phyloP scores from a whole-genome alignment of 306 rosid genomes.

The Carpinus fangiana region DNA sequence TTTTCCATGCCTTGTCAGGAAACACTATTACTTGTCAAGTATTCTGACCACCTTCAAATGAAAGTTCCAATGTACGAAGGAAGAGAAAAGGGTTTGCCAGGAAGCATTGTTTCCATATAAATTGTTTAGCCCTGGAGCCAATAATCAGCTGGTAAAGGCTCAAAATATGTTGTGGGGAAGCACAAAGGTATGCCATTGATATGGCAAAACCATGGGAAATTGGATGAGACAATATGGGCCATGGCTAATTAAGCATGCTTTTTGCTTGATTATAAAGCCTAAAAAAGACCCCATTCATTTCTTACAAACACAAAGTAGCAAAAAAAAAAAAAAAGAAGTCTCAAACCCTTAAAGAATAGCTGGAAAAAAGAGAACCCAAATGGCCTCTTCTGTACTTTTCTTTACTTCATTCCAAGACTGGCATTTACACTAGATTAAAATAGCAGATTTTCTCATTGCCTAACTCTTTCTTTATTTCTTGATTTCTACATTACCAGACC shows the following conservation, averaged over 20 bases:
- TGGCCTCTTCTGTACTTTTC: background rate
- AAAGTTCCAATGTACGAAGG: background rate
- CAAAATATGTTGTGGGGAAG: conserved; percentile 30
- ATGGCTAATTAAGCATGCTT: conserved; percentile 2
- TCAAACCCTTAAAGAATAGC: conserved; percentile 23
- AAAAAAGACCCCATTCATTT: conserved; percentile 6
- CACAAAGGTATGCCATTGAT: conserved; percentile 30
- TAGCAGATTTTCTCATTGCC: conserved; percentile 2
- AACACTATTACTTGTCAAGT: too few species aligned
- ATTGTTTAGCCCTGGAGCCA: conserved; percentile 23
- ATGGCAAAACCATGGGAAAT: conserved; percentile 33
- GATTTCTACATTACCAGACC: conserved; percentile 36
- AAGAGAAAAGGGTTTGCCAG: background rate
- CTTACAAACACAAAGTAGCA: conserved; percentile 12
- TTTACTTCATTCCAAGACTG: conserved; percentile 23
- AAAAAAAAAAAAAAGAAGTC: conserved; percentile 7
- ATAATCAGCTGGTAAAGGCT: background rate
- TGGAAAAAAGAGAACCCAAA: conserved; percentile 17
- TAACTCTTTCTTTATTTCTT: conserved; percentile 22
- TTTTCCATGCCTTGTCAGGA: too few species aligned
- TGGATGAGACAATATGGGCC: background rate
- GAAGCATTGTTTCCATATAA: background rate
- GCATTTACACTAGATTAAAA: conserved; percentile 39
- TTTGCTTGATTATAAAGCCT: conserved; percentile 6
- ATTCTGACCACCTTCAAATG: background rate